A percentile compares a stretch with the other conserved stretches of the same genome.
Conservation (phyloP, 176 grass and related monocot species). For the Dactylis glomerata region DNA sequence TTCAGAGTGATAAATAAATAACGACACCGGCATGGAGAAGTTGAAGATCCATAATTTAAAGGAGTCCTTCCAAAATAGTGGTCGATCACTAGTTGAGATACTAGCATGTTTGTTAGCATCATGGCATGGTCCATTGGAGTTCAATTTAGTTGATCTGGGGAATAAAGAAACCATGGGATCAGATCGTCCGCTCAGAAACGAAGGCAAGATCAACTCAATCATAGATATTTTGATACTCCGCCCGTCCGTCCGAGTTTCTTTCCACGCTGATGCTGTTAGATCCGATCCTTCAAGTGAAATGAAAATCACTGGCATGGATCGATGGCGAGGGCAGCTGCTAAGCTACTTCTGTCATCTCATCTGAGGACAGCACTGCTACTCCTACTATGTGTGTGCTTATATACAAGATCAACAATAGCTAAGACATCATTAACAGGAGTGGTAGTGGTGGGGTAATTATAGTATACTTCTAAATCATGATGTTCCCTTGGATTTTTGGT, state of each 20-base stretch:
- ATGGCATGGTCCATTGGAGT: too few relatives aligned
- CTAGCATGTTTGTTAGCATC: too few relatives aligned
- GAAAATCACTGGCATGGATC: not conserved
- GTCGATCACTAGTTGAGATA: not conserved
- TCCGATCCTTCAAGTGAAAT: not conserved
- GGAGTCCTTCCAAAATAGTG: not conserved
- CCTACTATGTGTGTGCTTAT: not conserved
- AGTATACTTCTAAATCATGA: not conserved
- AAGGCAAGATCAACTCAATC: not conserved
- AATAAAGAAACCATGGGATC: not conserved
- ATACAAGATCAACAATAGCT: not conserved
- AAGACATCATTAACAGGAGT: not conserved
- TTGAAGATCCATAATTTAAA: not conserved
- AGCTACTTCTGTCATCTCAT: not conserved
- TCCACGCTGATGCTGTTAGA: not conserved
- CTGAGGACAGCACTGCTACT: not conserved
- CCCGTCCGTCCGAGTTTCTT: not conserved
- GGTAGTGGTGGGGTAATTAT: not conserved
- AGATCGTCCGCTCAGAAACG: not conserved
- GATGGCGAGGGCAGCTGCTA: too few relatives aligned
- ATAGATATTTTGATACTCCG: not conserved
- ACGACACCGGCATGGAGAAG: not conserved
- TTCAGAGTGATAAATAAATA: too few relatives aligned
- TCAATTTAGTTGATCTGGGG: not conserved
- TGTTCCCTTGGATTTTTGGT: not conserved